Percentiles rank a stretch among this genome's conserved stretches.
phyloP scores from a whole-genome alignment of 2,329 filamentous ascomycete species.

The Dryadomyces quercus-mongolicae region DNA sequence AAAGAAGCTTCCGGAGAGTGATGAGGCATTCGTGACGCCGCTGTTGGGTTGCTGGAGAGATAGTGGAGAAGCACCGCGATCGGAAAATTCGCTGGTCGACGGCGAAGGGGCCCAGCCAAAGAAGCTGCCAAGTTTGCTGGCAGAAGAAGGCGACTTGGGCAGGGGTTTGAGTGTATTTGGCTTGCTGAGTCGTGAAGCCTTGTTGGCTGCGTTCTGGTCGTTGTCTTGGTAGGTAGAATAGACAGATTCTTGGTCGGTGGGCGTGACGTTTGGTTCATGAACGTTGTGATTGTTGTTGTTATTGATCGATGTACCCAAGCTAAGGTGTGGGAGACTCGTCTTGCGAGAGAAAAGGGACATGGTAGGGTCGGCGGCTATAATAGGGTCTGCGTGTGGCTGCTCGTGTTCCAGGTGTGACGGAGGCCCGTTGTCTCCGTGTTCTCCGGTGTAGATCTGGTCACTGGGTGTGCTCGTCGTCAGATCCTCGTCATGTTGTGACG shows the following conservation, averaged over 20 bases:
- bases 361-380: conserved; percentile 12
- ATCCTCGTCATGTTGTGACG: conserved; percentile 31
- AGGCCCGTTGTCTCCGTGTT: background rate
- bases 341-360: conserved; percentile 40
- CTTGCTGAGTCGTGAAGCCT: conserved; percentile 1
- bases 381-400: background rate
- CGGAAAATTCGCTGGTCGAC: conserved; percentile 37
- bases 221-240: conserved; percentile 3
- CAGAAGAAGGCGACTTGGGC: conserved; percentile 39
- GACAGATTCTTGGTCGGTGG: conserved; percentile 1
- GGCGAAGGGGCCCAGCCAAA: conserved; percentile 41
- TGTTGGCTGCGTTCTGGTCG: background rate
- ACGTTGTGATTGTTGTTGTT: conserved; percentile 20
- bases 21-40: conserved; percentile 28
- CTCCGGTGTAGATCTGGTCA: background rate
- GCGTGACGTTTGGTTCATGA: background rate
- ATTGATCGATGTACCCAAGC: conserved; percentile 22
- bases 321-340: conserved; percentile 39
- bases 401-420: conserved; percentile 13
- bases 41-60: conserved; percentile 26
- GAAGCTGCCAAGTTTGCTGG: conserved; percentile 33
- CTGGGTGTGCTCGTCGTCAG: conserved; percentile 22
- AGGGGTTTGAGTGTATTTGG: conserved; percentile 18
- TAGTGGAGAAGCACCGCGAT: conserved; percentile 34
- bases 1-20: conserved; percentile 16